These are phyloP conservation scores for Scutellaria galericulata DNA, from an alignment of 257 asterid genomes.

Conservation along the genomic window DNA sequence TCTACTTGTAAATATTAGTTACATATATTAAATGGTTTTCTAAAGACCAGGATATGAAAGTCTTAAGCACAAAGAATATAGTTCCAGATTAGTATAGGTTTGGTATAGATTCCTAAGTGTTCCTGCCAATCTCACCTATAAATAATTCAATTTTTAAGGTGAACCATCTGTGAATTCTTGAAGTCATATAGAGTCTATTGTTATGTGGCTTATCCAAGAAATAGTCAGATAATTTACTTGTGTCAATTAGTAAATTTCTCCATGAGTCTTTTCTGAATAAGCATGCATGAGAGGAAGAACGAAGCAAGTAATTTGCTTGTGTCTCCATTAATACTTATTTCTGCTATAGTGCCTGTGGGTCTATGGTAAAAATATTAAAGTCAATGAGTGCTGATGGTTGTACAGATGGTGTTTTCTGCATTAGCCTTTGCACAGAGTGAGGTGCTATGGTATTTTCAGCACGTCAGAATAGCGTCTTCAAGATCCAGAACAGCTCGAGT, in stretches of 20 bases:
- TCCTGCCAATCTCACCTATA: background rate
- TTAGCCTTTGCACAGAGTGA: constrained; percentile 97
- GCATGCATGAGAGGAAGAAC: constrained; percentile 17
- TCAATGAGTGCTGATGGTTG: constrained; percentile 42
- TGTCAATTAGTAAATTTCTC: background rate
- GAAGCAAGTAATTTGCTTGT: background rate
- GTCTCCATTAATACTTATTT: constrained; percentile 4
- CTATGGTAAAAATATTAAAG: constrained; percentile 18
- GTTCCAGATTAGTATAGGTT: constrained; percentile 20
- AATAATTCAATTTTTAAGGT: background rate
- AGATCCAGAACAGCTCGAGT: constrained; percentile 76
- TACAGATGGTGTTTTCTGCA: constrained; percentile 98
- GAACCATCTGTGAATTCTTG: constrained; percentile 1
- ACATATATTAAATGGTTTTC: background rate
- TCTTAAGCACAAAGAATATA: constrained; percentile 4
- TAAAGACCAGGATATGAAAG: constrained; percentile 5
- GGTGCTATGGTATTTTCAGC: constrained; percentile 96
- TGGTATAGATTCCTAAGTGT: constrained; percentile 22
- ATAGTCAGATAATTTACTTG: background rate
- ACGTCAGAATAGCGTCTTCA: constrained; percentile 81
- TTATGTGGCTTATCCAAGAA: background rate
- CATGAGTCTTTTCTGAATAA: constrained; percentile 15
- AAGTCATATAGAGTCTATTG: background rate
- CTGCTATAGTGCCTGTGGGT: constrained; percentile 22
- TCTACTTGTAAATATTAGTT: constrained; percentile 8